These are phyloP conservation scores for Phytophthora chlamydospora DNA, from an alignment of 352 stramenopile genomes.

Conservation along the genomic window DNA sequence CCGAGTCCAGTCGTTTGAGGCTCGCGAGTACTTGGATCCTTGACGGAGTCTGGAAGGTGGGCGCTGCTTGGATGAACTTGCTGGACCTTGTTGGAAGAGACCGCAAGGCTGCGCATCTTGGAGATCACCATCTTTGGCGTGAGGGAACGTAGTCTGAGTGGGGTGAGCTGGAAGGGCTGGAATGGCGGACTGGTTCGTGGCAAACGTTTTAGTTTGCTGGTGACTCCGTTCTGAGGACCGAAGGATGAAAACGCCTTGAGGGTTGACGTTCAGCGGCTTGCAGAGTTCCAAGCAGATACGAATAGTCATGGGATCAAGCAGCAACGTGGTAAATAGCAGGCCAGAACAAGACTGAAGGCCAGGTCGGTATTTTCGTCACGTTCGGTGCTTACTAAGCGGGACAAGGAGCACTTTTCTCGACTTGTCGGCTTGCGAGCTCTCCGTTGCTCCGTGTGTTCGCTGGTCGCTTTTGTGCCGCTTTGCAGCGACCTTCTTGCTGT, in stretches of 20 bases:
- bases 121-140: neutral
- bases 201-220: too few species aligned
- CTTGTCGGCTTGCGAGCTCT: slow-evolving; percentile 2
- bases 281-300: too few species aligned
- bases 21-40: neutral
- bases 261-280: too few species aligned
- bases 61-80: neutral
- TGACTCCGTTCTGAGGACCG: too few species aligned
- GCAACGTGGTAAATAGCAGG: too few species aligned
- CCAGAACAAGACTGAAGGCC: too few species aligned
- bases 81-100: neutral
- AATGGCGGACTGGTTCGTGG: neutral
- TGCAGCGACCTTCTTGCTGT: slow-evolving; percentile 21
- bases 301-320: too few species aligned
- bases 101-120: slow-evolving; percentile 1
- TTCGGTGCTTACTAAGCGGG: too few species aligned
- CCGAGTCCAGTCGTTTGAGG: neutral
- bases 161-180: too few species aligned
- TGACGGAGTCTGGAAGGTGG: neutral
- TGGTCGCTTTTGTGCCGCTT: neutral
- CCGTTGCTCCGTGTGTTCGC: neutral
- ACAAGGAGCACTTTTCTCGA: neutral
- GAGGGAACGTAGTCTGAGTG: too few species aligned
- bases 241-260: too few species aligned
- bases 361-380: too few species aligned